A percentile compares a stretch with the other conserved stretches of the same genome.
Evolutionary conservation across 2,329 filamentous ascomycete species (phyloP).

Genomic region (Alternaria brassicicola): DNA sequence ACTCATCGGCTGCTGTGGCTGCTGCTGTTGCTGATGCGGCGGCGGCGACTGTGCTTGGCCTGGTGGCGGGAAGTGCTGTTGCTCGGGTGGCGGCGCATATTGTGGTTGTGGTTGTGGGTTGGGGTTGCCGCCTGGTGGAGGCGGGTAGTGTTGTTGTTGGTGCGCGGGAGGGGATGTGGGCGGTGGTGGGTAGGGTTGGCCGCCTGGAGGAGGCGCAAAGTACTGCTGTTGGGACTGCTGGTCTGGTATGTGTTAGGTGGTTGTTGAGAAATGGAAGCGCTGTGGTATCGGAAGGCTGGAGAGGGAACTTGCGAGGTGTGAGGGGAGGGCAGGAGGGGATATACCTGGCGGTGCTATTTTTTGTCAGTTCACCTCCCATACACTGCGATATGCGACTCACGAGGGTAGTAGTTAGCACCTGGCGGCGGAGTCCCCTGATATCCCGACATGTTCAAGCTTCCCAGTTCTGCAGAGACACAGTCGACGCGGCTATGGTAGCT

Average conservation of each 20-base stretch:
- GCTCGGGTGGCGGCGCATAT: constrained; percentile 42
- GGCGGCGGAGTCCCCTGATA: constrained; percentile 41
- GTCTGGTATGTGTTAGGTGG: constrained; percentile 23
- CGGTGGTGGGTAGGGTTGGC: constrained; percentile 45
- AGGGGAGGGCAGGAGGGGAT: background rate
- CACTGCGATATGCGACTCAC: constrained; percentile 23
- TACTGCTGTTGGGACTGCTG: constrained; percentile 44
- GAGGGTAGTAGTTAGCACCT: constrained; percentile 46
- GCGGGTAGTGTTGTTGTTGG: constrained; percentile 42
- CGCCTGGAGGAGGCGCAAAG: constrained; percentile 47
- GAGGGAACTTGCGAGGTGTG: background rate
- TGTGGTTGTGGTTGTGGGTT: constrained; percentile 33
- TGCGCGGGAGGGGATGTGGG: constrained; percentile 40
- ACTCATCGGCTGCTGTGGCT: constrained; percentile 30
- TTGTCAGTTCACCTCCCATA: constrained; percentile 17
- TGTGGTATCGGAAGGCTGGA: background rate
- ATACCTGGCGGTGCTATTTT: constrained; percentile 42
- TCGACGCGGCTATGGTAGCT: background rate
- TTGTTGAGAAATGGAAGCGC: background rate
- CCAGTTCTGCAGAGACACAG: background rate
- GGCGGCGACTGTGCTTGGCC: constrained; percentile 27
- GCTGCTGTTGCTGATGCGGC: constrained; percentile 16
- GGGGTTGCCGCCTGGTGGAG: constrained; percentile 29
- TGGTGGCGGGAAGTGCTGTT: constrained; percentile 38
- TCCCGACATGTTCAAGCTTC: constrained; percentile 35